Evolutionary conservation across 371 early-diverging fungal species (phyloP).

Genomic region (Lichtheimia corymbifera): DNA sequence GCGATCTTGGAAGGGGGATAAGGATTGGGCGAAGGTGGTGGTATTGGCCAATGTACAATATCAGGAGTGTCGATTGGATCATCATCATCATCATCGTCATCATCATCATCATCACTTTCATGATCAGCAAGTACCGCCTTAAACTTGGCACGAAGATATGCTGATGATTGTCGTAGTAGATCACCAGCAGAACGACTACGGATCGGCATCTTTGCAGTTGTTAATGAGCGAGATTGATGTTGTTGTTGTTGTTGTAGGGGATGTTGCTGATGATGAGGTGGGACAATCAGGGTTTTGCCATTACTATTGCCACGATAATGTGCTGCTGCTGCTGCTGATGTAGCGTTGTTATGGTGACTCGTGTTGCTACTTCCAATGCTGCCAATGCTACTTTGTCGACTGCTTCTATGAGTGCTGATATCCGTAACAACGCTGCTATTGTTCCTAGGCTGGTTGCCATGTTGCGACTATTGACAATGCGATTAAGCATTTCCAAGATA

Average conservation of each 20-base stretch:
- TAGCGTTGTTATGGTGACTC: neutral
- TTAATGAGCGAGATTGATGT: neutral
- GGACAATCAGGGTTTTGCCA: slow-evolving; percentile 3
- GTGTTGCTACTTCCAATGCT: slow-evolving; percentile 1
- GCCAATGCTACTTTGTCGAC: neutral
- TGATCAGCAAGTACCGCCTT: slow-evolving; percentile 13
- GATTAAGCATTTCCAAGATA: too few species aligned
- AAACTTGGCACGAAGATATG: slow-evolving; percentile 43
- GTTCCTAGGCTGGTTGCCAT: neutral
- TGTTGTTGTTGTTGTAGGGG: slow-evolving; percentile 4
- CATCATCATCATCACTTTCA: neutral
- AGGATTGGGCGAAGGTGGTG: slow-evolving; percentile 2
- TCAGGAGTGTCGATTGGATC: neutral
- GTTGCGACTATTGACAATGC: too few species aligned
- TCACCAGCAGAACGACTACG: slow-evolving; percentile 33
- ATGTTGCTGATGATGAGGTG: neutral
- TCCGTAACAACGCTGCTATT: neutral
- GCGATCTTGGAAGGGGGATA: slow-evolving; percentile 33
- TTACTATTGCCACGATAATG: neutral
- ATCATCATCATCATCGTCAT: neutral
- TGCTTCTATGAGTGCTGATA: neutral
- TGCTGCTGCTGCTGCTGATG: neutral
- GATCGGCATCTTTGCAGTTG: slow-evolving; percentile 6
- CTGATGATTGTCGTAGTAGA: slow-evolving; percentile 46
- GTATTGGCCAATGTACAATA: neutral